These are phyloP conservation scores for Medicago lupulina DNA, from an alignment of 306 rosid species.

Conservation along the genomic window DNA sequence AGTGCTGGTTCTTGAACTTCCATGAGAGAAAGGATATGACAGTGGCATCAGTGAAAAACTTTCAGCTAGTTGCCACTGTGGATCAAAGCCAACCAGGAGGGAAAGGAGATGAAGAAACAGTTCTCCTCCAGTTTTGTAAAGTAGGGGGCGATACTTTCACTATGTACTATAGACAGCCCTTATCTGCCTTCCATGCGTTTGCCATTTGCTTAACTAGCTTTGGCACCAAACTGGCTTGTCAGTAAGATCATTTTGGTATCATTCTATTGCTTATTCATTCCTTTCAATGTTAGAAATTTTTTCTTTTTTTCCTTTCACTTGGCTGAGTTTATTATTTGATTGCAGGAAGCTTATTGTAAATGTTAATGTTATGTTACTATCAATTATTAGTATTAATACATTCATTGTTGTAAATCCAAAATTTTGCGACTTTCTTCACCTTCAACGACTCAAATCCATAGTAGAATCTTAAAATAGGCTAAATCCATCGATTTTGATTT, in stretches of 20 bases:
- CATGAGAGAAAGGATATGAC: conserved; percentile 85
- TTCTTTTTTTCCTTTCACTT: not conserved
- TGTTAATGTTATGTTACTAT: not conserved
- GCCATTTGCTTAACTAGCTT: conserved; percentile 98
- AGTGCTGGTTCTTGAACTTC: conserved; percentile 98
- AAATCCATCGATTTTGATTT: too few relatives aligned
- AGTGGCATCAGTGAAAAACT: conserved; percentile 91
- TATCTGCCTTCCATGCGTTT: conserved; percentile 96
- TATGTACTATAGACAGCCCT: conserved; percentile 96
- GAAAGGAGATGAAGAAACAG: conserved; percentile 91
- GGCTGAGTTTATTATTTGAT: conserved; percentile 41
- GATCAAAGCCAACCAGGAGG: conserved; percentile 92
- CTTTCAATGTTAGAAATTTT: conserved; percentile 44
- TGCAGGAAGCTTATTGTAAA: conserved; percentile 45
- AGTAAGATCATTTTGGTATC: conserved; percentile 52
- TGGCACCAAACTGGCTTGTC: conserved; percentile 98
- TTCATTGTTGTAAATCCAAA: too few relatives aligned
- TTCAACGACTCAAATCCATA: too few relatives aligned
- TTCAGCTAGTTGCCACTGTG: conserved; percentile 82
- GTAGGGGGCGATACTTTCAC: conserved; percentile 91
- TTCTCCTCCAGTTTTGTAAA: conserved; percentile 94
- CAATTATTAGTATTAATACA: not conserved
- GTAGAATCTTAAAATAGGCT: too few relatives aligned
- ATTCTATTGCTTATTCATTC: conserved; percentile 44
- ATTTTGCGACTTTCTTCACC: too few relatives aligned